A percentile compares a stretch with the other conserved stretches of the same genome.
These are phyloP conservation scores for Dryas octopetala DNA, from an alignment of 306 rosid genomes.

Conservation along the genomic window DNA sequence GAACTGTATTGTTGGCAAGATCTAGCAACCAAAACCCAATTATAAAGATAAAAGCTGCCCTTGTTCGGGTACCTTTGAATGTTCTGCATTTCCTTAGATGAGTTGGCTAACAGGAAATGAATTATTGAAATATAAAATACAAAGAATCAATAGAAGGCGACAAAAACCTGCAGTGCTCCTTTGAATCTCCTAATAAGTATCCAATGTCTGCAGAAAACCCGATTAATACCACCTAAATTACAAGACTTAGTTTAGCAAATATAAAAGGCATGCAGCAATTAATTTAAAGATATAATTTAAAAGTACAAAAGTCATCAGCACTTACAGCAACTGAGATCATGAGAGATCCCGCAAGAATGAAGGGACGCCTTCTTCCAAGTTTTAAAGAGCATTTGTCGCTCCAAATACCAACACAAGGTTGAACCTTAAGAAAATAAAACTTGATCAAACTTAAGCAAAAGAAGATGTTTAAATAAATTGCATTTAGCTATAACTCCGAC, in stretches of 20 bases:
- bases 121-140: slow-evolving; percentile 13
- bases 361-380: slow-evolving; percentile 94
- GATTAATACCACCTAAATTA: slow-evolving; percentile 78
- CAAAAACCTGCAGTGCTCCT: slow-evolving; percentile 90
- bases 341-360: slow-evolving; percentile 89
- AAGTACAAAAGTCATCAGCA: slow-evolving; percentile 23
- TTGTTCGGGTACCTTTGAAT: slow-evolving; percentile 83
- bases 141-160: slow-evolving; percentile 34
- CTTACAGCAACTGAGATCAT: slow-evolving; percentile 85
- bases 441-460: neutral
- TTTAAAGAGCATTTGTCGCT: slow-evolving; percentile 92
- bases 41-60: slow-evolving; percentile 87
- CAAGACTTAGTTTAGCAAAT: slow-evolving; percentile 49
- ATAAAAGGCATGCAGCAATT: slow-evolving; percentile 6
- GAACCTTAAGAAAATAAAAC: slow-evolving; percentile 50
- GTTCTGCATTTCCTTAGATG: slow-evolving; percentile 51
- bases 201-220: slow-evolving; percentile 99
- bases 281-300: neutral
- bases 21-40: slow-evolving; percentile 99
- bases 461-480: neutral
- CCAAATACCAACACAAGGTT: slow-evolving; percentile 93
- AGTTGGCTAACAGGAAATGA: slow-evolving; percentile 23
- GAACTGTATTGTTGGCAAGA: slow-evolving; percentile 98
- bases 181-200: slow-evolving; percentile 77
- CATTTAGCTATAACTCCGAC: neutral